Evolutionary conservation across 1,284 basidiomycete species (phyloP).

Genomic region (Puccinia horiana): DNA sequence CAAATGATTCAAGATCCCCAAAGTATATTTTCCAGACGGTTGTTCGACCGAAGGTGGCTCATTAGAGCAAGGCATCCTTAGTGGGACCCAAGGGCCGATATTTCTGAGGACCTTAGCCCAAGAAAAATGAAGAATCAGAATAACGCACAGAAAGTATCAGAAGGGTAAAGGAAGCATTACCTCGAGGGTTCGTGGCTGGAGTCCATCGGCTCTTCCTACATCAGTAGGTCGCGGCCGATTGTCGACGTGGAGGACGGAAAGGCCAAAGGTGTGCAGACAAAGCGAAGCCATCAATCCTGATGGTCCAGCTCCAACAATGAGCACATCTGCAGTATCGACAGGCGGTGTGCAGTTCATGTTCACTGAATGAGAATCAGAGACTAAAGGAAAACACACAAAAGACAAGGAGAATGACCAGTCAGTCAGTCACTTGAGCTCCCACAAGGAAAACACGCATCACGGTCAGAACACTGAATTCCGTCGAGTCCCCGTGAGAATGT

Average conservation of each 20-base stretch:
- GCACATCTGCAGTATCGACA: slow-evolving; percentile 51
- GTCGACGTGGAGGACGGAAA: slow-evolving; percentile 56
- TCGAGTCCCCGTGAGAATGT: too few species aligned
- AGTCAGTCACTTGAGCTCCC: too few species aligned
- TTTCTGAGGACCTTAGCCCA: slow-evolving; percentile 32
- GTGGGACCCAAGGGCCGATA: slow-evolving; percentile 19
- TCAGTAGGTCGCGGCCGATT: slow-evolving; percentile 59
- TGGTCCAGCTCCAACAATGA: slow-evolving; percentile 57
- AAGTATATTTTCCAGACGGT: slow-evolving; percentile 41
- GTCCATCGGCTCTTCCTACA: slow-evolving; percentile 60
- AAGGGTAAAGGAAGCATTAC: slow-evolving; percentile 40
- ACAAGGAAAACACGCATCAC: too few species aligned
- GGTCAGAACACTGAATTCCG: too few species aligned
- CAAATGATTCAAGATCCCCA: slow-evolving; percentile 55
- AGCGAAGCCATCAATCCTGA: slow-evolving; percentile 57
- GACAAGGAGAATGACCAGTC: too few species aligned
- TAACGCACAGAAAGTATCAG: not conserved
- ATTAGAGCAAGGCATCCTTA: not conserved
- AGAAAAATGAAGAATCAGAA: not conserved
- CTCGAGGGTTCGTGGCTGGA: slow-evolving; percentile 58
- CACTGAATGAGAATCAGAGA: too few species aligned
- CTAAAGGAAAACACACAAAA: too few species aligned
- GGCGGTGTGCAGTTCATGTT: slow-evolving; percentile 48
- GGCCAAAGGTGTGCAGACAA: slow-evolving; percentile 52
- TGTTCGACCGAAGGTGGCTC: slow-evolving; percentile 42